Evolutionary conservation across 805 yeast genomes (phyloP), one percentile per base, ranked within the genome.

Genomic region (Barnettozyma salicaria): DNA sequence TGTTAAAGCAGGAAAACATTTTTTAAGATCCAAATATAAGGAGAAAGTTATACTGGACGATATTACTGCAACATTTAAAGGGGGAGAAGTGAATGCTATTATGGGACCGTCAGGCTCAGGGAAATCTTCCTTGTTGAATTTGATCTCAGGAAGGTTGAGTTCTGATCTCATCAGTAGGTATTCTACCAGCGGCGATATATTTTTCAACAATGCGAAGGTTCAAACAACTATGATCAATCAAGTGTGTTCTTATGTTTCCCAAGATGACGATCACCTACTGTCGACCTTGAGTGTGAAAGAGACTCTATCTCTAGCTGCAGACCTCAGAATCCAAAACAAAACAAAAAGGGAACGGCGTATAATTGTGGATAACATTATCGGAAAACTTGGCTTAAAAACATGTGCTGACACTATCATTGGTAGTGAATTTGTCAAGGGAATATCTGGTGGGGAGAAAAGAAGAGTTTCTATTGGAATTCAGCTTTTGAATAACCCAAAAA

Each of bases 31-130:
- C n/a, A n/a, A 25, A 16, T 42, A 34, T 19, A 19, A 7, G 4
- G 42, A 41, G 4, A 52, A 52, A 22, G 21, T 45, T 10, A 52
- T 54, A 7, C 39, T 54, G 12, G 23, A 42, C 16, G 42, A 44
- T 22, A 37, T 54, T 13, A 37, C 45, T 24, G 52, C 58, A 4
- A 19, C 35, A 10, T 54, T 54, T 42, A 48, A 52, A 34, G 39
- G 50, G 16, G 56, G 59, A 2, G 74, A 76, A 10, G 63, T 83
- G 12, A 83, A 81, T 53, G 86, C 80, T 2, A 80, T 83, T 24
- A 73, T 82, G 78, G 92, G 92, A 0, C 90, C 90, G 0, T 80
- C 89, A 1, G 90, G 90, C 1, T 76, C 83, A 0, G 92, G 92
- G 3, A 82, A 82, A 49, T 76, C 87, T 0, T 74, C 89, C 0